Base-by-base conservation (phyloP, 2,329 filamentous ascomycete species). In the Pseudogymnoascus sp. region DNA sequence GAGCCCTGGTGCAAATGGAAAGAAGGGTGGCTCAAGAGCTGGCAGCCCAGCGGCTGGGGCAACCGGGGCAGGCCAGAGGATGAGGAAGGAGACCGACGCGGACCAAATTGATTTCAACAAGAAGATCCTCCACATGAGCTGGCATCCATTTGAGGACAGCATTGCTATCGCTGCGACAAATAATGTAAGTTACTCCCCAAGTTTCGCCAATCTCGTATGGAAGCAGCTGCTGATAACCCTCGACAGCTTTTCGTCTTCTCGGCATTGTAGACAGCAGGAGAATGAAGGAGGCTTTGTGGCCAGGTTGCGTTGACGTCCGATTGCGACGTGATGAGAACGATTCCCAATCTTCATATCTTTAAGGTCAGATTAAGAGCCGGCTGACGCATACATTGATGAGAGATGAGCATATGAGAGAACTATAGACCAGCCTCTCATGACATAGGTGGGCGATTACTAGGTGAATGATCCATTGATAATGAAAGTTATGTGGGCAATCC, bases 81-180 rank as follows among this genome's bases (percentile, higher is more conserved):
- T 99, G 94, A 88, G 92, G 72, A 97, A 97, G 80, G 94, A 99
- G 80, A 99, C 94, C 61, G 94, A 99, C 76, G 94, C 94, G 63
- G 93, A 99, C 76, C 93, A 97, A 79, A 97, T 97, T 76, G 94
- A 99, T 77, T 99, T 97, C 78, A 97, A 97, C 83, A 99, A 97
- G 85, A 99, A 99, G 85, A 99, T 99, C 71, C 76, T 99, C 74
- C 94, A 99, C 76, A 99, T 99, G 94, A 97, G 93, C 79, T 99
- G 94, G 94, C 94, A 99, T 86, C 94, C 94, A 59, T 97, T 95
- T 72, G 94, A 99, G 78, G 93, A 99, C 79, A 97, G 93, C 79
- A 99, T 99, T 78, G 94, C 94, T 63, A 99, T 99, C 80, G 94
- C 94, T 69, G 94, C 94, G 65, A 99, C 94, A 67, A 99, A 99